These are phyloP conservation scores for Cryptosporidium sp. DNA, from an alignment of 169 alveolate genomes.

Conservation along the genomic window DNA sequence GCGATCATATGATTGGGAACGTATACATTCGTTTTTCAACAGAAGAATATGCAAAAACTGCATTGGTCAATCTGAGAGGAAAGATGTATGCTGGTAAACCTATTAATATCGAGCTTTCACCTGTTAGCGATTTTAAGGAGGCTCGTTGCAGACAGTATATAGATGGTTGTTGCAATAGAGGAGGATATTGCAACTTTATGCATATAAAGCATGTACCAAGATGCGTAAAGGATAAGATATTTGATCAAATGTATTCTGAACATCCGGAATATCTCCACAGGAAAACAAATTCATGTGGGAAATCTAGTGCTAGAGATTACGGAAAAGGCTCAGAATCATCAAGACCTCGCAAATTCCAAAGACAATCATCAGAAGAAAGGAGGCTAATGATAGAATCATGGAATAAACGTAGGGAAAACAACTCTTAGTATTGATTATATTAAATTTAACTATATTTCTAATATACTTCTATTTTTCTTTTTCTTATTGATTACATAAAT, in stretches of 20 bases:
- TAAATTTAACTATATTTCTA: not conserved
- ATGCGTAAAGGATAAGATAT: slow-evolving; percentile 90
- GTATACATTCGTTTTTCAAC: slow-evolving; percentile 95
- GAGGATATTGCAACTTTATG: slow-evolving; percentile 99
- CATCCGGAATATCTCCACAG: slow-evolving; percentile 95
- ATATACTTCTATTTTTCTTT: not conserved
- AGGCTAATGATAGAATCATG: slow-evolving; percentile 93
- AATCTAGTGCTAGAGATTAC: slow-evolving; percentile 67
- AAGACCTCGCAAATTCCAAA: slow-evolving; percentile 79
- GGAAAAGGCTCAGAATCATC: slow-evolving; percentile 69
- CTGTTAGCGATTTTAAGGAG: slow-evolving; percentile 99
- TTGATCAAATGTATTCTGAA: slow-evolving; percentile 96
- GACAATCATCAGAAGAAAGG: slow-evolving; percentile 91
- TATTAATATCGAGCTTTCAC: slow-evolving; percentile 97
- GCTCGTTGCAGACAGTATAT: slow-evolving; percentile 98
- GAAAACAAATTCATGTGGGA: slow-evolving; percentile 63
- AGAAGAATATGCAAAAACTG: slow-evolving; percentile 96
- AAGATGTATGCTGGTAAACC: slow-evolving; percentile 93
- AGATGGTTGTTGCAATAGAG: slow-evolving; percentile 98
- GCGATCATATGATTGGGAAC: slow-evolving; percentile 99
- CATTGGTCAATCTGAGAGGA: slow-evolving; percentile 93
- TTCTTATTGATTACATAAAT: slow-evolving; percentile 16
- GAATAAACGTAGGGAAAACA: slow-evolving; percentile 87
- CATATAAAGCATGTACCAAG: slow-evolving; percentile 98
- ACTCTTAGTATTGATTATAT: not conserved